Base-by-base conservation (phyloP, 2,329 filamentous ascomycete genomes). In the Ustulina deusta region DNA sequence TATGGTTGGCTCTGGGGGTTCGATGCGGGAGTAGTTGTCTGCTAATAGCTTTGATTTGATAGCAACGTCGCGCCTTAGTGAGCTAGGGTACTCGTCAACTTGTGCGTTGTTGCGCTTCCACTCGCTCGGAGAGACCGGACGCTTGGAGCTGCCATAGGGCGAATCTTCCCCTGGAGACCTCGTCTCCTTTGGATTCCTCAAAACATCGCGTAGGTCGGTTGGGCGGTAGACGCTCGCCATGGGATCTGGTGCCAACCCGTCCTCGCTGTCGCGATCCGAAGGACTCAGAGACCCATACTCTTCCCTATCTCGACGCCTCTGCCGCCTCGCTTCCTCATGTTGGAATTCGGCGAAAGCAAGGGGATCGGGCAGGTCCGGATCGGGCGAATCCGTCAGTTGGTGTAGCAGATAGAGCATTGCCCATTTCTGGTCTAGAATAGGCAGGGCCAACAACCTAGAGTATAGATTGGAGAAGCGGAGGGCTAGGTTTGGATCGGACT, bases 391-490 rank as follows among this genome's bases (percentile, higher is more conserved):
- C 69, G 93, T 90, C 55, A 97, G 87, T 74, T 93, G 90, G 78
- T 96, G 92, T 48, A 99, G 87, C 48, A 99, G 89, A 78, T 97
- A 97, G 22, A 99, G 85, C 72, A 99, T 97, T 2, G 92, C 93
- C 94, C 94, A 98, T 86, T 99, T 99, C 80, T 97, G 92, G 75
- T 93, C 92, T 51, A 99, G 86, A 6, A 98, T 94, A 0, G 94
- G 94, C 72, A 97, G 89, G n/a, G 93, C 92, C 29, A 97, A 85
- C 20, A 99, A 87, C 64, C 93, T 88, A 38, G 93, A 93, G 81
- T 97, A 97, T 32, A 99, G 87, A 76, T 97, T 97, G 27, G 93
- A 91, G 80, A 97, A 97, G 69, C 91, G 88, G 22, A 95, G 85
- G 3, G 94, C 93, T 79, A 94, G 92, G 71, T 87, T 91, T 52